Percentiles rank a stretch among this genome's conserved stretches.
Conservation (phyloP, 352 stramenopile genomes). For the Pythium vanterpoolii region DNA sequence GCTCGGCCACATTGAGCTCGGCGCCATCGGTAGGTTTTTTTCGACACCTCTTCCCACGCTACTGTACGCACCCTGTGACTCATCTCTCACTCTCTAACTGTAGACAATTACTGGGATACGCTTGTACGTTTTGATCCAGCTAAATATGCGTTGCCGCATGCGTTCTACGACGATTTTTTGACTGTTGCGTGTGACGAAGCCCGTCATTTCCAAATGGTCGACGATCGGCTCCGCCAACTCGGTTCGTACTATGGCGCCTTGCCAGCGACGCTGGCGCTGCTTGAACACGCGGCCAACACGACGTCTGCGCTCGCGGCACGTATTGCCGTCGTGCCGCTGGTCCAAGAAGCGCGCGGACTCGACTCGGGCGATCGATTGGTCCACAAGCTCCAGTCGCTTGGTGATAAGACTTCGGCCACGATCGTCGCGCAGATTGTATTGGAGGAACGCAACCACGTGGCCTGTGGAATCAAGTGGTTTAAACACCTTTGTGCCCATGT, state of each 20-base stretch:
- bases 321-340: conserved; percentile 75
- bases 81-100: not conserved
- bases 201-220: conserved; percentile 78
- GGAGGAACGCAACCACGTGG: conserved; percentile 76
- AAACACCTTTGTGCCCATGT: conserved; percentile 41
- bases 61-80: too few relatives aligned
- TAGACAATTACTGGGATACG: conserved; percentile 88
- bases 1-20: conserved; percentile 84
- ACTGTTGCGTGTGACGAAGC: conserved; percentile 69
- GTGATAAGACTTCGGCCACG: conserved; percentile 55
- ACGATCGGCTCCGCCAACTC: conserved; percentile 56
- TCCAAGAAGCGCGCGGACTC: conserved; percentile 75
- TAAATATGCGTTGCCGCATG: conserved; percentile 37
- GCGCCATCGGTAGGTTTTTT: conserved; percentile 57
- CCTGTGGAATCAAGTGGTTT: conserved; percentile 83
- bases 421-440: conserved; percentile 78
- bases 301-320: conserved; percentile 57
- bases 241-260: conserved; percentile 64
- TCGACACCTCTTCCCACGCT: too few relatives aligned
- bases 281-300: conserved; percentile 77
- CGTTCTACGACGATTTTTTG: conserved; percentile 78
- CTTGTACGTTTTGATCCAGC: conserved; percentile 73
- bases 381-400: conserved; percentile 67
- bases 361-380: conserved; percentile 75
- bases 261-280: conserved; percentile 58